Percentiles rank a stretch among this genome's conserved stretches.
Evolutionary conservation across 148 eudicot species (phyloP).

Genomic region (Polygonum maritimum): DNA sequence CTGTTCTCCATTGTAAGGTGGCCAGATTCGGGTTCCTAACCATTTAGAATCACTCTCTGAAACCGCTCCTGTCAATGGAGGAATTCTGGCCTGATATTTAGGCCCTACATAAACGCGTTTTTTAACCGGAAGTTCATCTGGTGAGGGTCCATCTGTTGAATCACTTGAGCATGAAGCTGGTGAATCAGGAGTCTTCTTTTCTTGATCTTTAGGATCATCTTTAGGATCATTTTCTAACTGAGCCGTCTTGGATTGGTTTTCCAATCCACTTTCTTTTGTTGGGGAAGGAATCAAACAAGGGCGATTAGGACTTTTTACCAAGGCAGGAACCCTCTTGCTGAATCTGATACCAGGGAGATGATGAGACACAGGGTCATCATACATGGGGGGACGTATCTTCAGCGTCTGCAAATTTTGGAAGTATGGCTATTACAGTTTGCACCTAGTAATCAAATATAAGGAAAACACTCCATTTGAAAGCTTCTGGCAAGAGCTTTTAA

Average conservation of each 20-base stretch:
- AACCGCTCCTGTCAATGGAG: conserved; percentile 45
- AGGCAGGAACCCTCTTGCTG: conserved; percentile 45
- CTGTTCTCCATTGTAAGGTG: conserved; percentile 26
- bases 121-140: conserved; percentile 19
- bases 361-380: conserved; percentile 35
- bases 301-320: conserved; percentile 31
- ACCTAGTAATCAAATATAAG: not conserved
- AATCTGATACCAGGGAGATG: conserved; percentile 37
- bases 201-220: conserved; percentile 14
- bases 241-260: conserved; percentile 11
- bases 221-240: conserved; percentile 11
- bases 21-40: conserved; percentile 70
- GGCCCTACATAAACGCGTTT: conserved; percentile 45
- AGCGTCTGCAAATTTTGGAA: conserved; percentile 23
- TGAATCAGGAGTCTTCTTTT: conserved; percentile 15
- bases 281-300: conserved; percentile 37
- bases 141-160: conserved; percentile 8
- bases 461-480: not conserved
- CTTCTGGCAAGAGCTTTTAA: not conserved
- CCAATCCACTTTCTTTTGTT: conserved; percentile 15
- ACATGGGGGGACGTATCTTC: conserved; percentile 64
- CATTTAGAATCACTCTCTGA: conserved; percentile 66
- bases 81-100: conserved; percentile 61
- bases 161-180: conserved; percentile 6
- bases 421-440: not conserved